Conservation (phyloP, 2,329 filamentous ascomycete species). For the Trichoderma brevicompactum region DNA sequence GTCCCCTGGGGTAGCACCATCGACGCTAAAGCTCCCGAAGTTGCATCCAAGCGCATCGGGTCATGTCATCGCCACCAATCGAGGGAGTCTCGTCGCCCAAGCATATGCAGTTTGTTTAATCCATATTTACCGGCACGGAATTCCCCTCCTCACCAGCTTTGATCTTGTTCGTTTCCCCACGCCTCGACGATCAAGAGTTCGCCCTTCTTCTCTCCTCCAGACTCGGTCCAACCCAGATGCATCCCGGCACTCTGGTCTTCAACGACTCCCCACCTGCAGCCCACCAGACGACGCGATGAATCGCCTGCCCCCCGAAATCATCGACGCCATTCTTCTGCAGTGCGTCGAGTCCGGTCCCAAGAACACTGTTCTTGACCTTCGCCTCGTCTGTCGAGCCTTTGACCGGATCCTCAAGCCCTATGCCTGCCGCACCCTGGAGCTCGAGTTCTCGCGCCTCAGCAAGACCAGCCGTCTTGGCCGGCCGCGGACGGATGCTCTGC, state of each 20-base stretch:
- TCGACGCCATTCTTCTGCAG: constrained; percentile 52
- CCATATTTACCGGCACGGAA: background rate
- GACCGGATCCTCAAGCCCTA: constrained; percentile 52
- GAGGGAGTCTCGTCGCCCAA: background rate
- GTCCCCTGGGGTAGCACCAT: constrained; percentile 14
- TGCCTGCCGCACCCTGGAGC: constrained; percentile 52
- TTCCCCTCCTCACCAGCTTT: background rate
- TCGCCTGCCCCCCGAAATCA: constrained; percentile 52
- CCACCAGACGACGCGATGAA: constrained; percentile 45
- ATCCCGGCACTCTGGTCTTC: constrained; percentile 8
- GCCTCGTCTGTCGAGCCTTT: constrained; percentile 56
- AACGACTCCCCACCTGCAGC: constrained; percentile 12
- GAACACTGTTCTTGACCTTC: constrained; percentile 50
- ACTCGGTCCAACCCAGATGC: constrained; percentile 7
- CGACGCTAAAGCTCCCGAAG: constrained; percentile 15
- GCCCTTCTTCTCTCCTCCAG: background rate
- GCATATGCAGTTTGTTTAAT: constrained; percentile 13
- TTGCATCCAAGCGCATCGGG: background rate
- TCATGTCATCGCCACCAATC: constrained; percentile 25
- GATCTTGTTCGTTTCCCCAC: background rate
- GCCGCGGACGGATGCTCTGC: constrained; percentile 48
- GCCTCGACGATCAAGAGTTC: background rate
- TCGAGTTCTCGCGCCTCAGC: constrained; percentile 56
- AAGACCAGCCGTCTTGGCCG: constrained; percentile 40
- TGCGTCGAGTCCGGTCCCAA: constrained; percentile 49